These are phyloP conservation scores for Rhynchospora breviuscula DNA, from an alignment of 176 grass and related monocot genomes.

Conservation along the genomic window DNA sequence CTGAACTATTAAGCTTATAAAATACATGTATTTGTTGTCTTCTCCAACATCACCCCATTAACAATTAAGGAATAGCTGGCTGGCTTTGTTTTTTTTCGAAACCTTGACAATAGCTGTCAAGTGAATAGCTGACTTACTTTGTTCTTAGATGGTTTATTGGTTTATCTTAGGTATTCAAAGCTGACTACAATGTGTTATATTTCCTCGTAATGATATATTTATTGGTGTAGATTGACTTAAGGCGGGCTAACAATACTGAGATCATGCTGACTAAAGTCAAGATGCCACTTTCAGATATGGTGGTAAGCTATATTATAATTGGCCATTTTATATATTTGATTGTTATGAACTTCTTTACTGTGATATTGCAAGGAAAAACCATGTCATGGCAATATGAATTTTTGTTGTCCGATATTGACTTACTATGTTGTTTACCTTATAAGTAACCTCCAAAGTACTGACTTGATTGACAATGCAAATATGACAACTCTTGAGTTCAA, in stretches of 20 bases:
- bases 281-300: conserved; percentile 87
- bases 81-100: not conserved
- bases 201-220: not conserved
- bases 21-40: not conserved
- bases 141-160: not conserved
- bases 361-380: not conserved
- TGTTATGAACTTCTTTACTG: not conserved
- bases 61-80: not conserved
- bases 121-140: not conserved
- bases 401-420: not conserved
- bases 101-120: too few relatives aligned
- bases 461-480: conserved; percentile 2
- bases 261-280: conserved; percentile 99
- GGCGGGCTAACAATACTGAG: conserved; percentile 92
- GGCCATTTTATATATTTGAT: conserved; percentile 6
- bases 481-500: not conserved
- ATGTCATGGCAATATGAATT: not conserved
- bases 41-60: not conserved
- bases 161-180: not conserved
- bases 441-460: not conserved
- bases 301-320: conserved; percentile 49
- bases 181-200: not conserved
- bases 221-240: conserved; percentile 77
- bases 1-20: not conserved
- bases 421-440: not conserved